These are phyloP conservation scores for Chaetomium cochliodes DNA, from an alignment of 495 filamentous ascomycete species.

Conservation along the genomic window DNA sequence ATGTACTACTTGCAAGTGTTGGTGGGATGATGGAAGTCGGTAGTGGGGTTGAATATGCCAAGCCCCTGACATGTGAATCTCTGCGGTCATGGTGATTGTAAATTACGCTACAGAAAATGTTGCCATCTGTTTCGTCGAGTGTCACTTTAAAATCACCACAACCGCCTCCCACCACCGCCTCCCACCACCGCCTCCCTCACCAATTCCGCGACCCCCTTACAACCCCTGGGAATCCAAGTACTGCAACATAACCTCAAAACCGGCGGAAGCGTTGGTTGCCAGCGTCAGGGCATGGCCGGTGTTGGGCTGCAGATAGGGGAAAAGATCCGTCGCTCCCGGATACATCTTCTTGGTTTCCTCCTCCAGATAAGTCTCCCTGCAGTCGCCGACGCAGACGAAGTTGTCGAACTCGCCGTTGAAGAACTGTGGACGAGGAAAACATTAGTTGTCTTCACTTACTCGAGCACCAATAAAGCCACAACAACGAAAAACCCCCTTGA, in stretches of 20 bases:
- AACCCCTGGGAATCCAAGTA: not conserved
- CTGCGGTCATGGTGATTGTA: no score
- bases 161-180: no score
- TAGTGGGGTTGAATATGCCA: no score
- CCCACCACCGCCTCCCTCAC: no score
- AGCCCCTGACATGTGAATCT: no score
- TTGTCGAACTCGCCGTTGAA: conserved; percentile 12
- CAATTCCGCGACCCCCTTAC: not conserved
- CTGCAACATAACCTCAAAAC: conserved; percentile 1
- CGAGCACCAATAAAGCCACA: not conserved
- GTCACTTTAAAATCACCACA: no score
- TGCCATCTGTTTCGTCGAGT: no score
- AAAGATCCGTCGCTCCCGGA: not conserved
- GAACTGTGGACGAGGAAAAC: not conserved
- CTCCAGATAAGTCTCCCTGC: not conserved
- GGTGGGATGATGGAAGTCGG: no score
- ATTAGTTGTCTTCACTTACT: not conserved
- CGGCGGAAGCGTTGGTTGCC: conserved; percentile 9
- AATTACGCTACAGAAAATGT: no score
- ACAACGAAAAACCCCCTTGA: not conserved
- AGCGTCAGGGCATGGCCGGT: conserved; percentile 2
- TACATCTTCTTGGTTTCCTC: not conserved
- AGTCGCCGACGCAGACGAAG: conserved; percentile 9
- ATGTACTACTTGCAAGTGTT: no score
- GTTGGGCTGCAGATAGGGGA: conserved; percentile 4